Conservation (phyloP, 2,329 filamentous ascomycete genomes). For the Aspergillus hiratsukae region DNA sequence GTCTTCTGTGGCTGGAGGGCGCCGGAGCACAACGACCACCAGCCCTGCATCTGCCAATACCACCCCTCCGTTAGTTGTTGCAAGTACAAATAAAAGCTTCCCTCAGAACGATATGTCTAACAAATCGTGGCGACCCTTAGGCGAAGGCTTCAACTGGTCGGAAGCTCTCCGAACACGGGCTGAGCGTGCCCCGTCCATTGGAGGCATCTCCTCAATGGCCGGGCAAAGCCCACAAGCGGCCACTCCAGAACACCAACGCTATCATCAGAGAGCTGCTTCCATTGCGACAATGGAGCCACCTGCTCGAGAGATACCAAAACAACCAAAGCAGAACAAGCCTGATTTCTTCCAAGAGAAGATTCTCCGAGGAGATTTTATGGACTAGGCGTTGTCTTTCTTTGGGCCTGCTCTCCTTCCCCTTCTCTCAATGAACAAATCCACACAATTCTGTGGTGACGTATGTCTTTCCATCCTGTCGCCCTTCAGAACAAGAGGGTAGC, state of each 20-base stretch:
- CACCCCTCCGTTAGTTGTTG: constrained; percentile 23
- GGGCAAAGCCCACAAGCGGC: constrained; percentile 34
- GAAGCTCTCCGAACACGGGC: constrained; percentile 91
- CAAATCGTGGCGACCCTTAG: constrained; percentile 51
- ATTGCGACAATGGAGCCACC: constrained; percentile 56
- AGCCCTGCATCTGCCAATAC: constrained; percentile 17
- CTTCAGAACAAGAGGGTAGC: neutral
- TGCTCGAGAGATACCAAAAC: constrained; percentile 40
- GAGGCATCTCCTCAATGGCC: constrained; percentile 25
- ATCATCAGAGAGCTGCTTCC: constrained; percentile 39
- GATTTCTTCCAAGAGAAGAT: constrained; percentile 97
- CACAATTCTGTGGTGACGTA: neutral
- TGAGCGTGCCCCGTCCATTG: constrained; percentile 62
- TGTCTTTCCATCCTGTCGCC: neutral
- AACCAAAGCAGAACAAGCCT: constrained; percentile 62
- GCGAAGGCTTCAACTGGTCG: constrained; percentile 95
- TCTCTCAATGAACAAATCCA: neutral
- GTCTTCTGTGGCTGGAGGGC: constrained; percentile 21
- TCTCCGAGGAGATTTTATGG: constrained; percentile 97
- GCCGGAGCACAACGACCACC: constrained; percentile 23
- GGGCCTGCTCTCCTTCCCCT: neutral
- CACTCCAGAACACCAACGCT: constrained; percentile 43
- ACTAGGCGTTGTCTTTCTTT: constrained; percentile 48
- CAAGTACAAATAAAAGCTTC: constrained; percentile 35
- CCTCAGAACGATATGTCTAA: constrained; percentile 39